Evolutionary conservation across 768 basidiomycete species (phyloP), one percentile per base, ranked within the genome.

Genomic region (Harrya chromipes): DNA sequence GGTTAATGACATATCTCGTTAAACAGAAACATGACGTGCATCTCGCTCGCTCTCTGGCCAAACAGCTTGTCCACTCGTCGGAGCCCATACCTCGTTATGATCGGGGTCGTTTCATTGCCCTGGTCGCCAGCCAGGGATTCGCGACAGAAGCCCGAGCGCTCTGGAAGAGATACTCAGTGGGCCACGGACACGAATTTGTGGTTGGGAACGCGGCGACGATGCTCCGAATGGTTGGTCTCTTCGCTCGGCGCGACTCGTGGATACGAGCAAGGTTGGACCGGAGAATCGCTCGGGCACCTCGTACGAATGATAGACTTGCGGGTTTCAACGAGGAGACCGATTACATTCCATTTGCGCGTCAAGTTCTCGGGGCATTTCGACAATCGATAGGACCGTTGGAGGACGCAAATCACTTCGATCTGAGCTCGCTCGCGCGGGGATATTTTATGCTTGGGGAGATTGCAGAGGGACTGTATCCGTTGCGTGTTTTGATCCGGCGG

Each of bases 401-500:
- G 17, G 43, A 67, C 19, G 79, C 82, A 3, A 57, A 66, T 34
- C 84, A 83, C 65, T 67, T 59, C 42, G 68, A 71, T 43, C 60
- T 89, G 51, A 87, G 79, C 40, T 76, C 84, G 9, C 71, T 85
- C 31, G 84, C 84, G 2, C 76, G 84, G 49, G 81, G 77, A 19
- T 77, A 77, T 63, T 81, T 85, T 57, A 73, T 85, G 49, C 65
- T 82, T 21, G 82, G 79, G 19, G 62, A 74, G 40, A 62, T 74
- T 54, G 41, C 56, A 38, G 70, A 75, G 35, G 84, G 81, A 3
- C 71, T 84, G 47, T 57, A 64, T 10, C 66, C 73, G 20, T 69
- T 88, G 57, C 70, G 68, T 44, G 48, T 75, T 47, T 60, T 86
- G 33, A 60, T 80, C 35, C 54, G 63, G 20, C 78, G 81, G 42